Conservation (phyloP, 495 filamentous ascomycete species). For the Gamarada debralockiae region DNA sequence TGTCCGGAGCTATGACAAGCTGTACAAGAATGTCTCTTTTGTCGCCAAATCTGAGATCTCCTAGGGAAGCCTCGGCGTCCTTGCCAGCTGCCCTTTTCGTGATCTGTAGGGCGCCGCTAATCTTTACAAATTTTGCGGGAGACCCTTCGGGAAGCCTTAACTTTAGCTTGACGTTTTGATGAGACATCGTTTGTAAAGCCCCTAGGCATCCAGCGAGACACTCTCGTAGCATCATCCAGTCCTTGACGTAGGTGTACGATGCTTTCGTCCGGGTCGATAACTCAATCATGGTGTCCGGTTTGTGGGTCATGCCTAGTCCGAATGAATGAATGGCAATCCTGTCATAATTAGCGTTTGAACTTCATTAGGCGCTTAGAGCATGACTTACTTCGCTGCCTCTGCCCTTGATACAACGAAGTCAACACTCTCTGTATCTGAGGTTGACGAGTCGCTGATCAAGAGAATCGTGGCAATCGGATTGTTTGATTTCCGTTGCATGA, state of each 20-base stretch:
- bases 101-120: slow-evolving; percentile 93
- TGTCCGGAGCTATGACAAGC: slow-evolving; percentile 89
- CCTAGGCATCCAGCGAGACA: slow-evolving; percentile 94
- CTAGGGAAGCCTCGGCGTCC: slow-evolving; percentile 89
- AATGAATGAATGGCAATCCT: slow-evolving; percentile 97
- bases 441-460: slow-evolving; percentile 98
- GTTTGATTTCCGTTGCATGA: slow-evolving; percentile 96
- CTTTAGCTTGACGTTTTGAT: slow-evolving; percentile 98
- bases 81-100: slow-evolving; percentile 97
- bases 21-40: slow-evolving; percentile 97
- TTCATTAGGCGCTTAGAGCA: not conserved
- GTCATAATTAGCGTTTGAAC: slow-evolving; percentile 8
- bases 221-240: slow-evolving; percentile 99
- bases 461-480: slow-evolving; percentile 96
- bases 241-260: slow-evolving; percentile 96
- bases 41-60: slow-evolving; percentile 93
- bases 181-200: slow-evolving; percentile 91
- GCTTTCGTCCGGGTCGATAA: slow-evolving; percentile 94
- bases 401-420: slow-evolving; percentile 98
- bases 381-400: slow-evolving; percentile 89
- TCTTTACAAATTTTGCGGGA: slow-evolving; percentile 97
- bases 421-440: slow-evolving; percentile 90
- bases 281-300: slow-evolving; percentile 98
- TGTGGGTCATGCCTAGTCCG: slow-evolving; percentile 93
- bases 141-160: slow-evolving; percentile 93